Base-by-base conservation (phyloP, 1,139 yeast species). In the Pneumocystis murina region DNA sequence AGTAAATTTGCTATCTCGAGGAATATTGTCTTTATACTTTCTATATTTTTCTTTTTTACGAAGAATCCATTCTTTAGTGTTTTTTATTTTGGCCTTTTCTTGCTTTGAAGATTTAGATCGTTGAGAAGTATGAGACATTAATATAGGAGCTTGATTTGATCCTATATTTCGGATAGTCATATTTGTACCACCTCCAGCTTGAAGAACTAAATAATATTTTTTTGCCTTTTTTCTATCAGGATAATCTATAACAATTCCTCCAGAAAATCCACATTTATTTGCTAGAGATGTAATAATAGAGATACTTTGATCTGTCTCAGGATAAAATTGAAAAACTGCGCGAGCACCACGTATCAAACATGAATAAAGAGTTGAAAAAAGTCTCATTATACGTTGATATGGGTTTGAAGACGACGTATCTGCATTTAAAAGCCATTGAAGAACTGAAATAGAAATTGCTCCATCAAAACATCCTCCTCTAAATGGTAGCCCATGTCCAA, bases 361-460 rank as follows among this genome's bases (percentile, higher is more conserved):
- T 1, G 96, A 90, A 75, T 88, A 92, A 64, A 94, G 78, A 0
- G 96, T 86, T 72, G 87, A 87, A 79, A 94, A 92, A 72, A 92
- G 94, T 57, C 86, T 77, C 75, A 85, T 78, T 64, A 90, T 75
- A 74, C 99, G 82, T 71, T 81, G 81, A 72, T 86, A 86, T n/a
- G 99, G 98, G 71, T 90, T 96, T 63, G 84, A 86, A 59, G 80
- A 79, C 1, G 89, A 75, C 3, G 89, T 81, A 73, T 92, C 98
- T 2, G 98, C 98, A 73, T 92, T 92, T 78, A 97, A 89, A 60
- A 92, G 81, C 99, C 99, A 92, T 74, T 92, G 99, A 64, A 92
- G 89, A 3, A 95, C 98, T 61, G 96, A 87, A 69, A 92, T 89
- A 30, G 95, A 86, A 59, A 92, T 87, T 2, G 96, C 98, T 1